Conservation (phyloP, 495 filamentous ascomycete genomes). For the Aspergillus sparsus region DNA sequence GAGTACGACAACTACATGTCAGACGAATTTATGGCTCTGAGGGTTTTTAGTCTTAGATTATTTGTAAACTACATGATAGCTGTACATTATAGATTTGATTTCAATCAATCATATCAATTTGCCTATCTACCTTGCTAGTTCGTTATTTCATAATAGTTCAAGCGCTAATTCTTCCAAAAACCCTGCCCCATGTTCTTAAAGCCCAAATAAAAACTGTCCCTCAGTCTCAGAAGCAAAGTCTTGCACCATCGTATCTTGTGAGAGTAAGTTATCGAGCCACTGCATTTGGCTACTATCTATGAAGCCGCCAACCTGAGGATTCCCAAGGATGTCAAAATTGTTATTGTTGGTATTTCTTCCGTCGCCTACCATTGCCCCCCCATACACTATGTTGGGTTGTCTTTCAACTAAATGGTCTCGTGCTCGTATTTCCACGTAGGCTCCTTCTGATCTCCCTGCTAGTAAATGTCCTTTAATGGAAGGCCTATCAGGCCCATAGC, state of each 20-base stretch:
- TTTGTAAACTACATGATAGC: no score
- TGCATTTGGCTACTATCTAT: conserved; percentile 16
- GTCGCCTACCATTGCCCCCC: background rate
- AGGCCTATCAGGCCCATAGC: background rate
- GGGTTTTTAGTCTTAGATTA: no score
- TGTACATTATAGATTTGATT: no score
- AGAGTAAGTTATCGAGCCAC: conserved; percentile 11
- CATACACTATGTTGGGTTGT: conserved; percentile 4
- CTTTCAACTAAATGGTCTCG: conserved; percentile 6
- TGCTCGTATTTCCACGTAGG: background rate
- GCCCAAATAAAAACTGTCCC: conserved; percentile 12
- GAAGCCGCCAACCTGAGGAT: conserved; percentile 15
- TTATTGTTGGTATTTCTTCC: background rate
- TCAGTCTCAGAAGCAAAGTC: conserved; percentile 16
- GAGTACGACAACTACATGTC: no score
- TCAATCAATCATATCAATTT: no score
- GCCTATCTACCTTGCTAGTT: background rate
- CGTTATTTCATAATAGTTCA: background rate
- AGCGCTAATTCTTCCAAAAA: background rate
- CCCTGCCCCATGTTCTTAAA: background rate
- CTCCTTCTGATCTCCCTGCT: background rate
- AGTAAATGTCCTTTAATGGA: background rate
- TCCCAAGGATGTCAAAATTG: conserved; percentile 13
- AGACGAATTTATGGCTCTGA: no score
- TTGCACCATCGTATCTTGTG: conserved; percentile 10